Evolutionary conservation across 2,329 filamentous ascomycete species (phyloP).

Genomic region (Calonectria ilicicola): DNA sequence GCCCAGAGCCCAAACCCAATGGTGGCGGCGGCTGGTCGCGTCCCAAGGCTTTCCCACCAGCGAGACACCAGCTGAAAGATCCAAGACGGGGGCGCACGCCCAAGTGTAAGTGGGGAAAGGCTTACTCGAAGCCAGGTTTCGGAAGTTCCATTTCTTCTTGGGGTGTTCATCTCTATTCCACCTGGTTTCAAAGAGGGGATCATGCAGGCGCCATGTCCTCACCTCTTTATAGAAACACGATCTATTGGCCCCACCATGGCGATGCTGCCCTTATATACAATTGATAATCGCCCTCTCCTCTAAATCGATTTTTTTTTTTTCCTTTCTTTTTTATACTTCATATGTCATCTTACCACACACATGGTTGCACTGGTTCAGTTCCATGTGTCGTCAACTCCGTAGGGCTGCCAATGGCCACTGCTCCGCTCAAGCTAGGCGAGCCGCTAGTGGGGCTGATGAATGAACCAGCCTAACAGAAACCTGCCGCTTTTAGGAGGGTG

Average conservation of each 20-base stretch:
- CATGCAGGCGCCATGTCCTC: not conserved
- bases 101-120: not conserved
- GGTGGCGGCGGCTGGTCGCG: not conserved
- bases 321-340: not conserved
- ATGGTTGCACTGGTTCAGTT: not conserved
- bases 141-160: not conserved
- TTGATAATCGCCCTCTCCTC: not conserved
- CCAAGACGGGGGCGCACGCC: not conserved
- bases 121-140: not conserved
- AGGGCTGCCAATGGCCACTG: slow-evolving; percentile 2
- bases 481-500: not conserved
- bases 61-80: not conserved
- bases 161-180: not conserved
- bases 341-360: not conserved
- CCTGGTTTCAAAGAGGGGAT: not conserved
- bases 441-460: not conserved
- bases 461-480: not conserved
- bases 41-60: not conserved
- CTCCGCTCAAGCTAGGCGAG: not conserved
- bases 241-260: not conserved
- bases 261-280: not conserved
- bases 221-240: too few species aligned
- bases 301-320: too few species aligned
- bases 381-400: not conserved
- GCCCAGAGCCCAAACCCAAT: not conserved